Conservation (phyloP, 2,329 filamentous ascomycete genomes). For the Phaeosphaeriaceae sp. region DNA sequence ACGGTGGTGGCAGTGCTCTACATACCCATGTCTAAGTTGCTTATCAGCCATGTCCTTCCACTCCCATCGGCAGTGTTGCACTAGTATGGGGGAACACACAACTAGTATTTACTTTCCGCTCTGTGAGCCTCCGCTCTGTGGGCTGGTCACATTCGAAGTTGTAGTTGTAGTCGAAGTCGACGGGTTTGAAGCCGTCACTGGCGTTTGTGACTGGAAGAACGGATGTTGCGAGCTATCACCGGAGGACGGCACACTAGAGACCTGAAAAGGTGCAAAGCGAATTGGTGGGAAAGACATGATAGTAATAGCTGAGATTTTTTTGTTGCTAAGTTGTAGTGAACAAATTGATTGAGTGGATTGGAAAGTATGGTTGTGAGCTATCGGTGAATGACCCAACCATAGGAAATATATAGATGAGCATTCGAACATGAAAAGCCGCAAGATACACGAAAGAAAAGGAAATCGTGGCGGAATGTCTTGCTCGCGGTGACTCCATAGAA, state of each 20-base stretch:
- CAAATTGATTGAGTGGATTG: neutral
- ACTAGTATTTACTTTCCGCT: no score
- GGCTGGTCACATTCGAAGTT: neutral
- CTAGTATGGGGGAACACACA: no score
- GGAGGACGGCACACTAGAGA: conserved; percentile 26
- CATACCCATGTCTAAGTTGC: no score
- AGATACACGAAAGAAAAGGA: neutral
- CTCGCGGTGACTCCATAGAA: conserved; percentile 2
- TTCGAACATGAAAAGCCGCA: neutral
- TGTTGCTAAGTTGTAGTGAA: neutral
- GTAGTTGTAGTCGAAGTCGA: neutral
- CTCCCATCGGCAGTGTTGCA: no score
- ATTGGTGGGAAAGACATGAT: conserved; percentile 35
- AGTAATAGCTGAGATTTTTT: neutral
- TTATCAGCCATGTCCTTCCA: no score
- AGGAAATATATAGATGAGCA: neutral
- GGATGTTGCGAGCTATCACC: conserved; percentile 20
- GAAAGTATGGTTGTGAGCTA: neutral
- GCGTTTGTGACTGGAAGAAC: conserved; percentile 27
- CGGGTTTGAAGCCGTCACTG: conserved; percentile 3
- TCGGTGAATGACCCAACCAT: no score
- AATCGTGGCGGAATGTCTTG: conserved; percentile 2
- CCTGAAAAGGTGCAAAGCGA: conserved; percentile 39
- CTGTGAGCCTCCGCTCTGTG: neutral
- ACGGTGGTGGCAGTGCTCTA: no score